A percentile compares a stretch with the other conserved stretches of the same genome.
Conservation (phyloP, 2,329 filamentous ascomycete species). For the Colletotrichum liaoningense region DNA sequence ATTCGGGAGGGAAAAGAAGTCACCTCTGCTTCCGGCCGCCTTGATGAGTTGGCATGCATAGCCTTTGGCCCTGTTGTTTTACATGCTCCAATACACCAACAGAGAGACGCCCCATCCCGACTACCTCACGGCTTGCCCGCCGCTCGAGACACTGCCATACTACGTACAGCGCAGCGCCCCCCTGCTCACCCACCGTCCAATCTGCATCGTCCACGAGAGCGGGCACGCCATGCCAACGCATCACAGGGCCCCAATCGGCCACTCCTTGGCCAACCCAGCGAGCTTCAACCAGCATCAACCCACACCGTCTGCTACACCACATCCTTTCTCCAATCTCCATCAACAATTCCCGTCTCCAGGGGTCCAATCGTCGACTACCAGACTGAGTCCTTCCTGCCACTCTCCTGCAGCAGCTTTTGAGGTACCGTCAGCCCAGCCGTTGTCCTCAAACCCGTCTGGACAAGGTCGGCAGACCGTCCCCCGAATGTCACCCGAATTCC, state of each 20-base stretch:
- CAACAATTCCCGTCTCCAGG: slow-evolving; percentile 5
- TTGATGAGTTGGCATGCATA: slow-evolving; percentile 36
- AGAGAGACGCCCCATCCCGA: neutral
- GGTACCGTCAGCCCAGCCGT: neutral
- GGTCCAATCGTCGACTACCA: slow-evolving; percentile 26
- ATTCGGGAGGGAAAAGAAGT: neutral
- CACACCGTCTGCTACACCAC: slow-evolving; percentile 7
- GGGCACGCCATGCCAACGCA: slow-evolving; percentile 37
- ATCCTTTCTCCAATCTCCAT: slow-evolving; percentile 15
- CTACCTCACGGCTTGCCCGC: neutral
- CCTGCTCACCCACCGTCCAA: slow-evolving; percentile 34
- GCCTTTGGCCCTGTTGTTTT: slow-evolving; percentile 32
- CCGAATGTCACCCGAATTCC: neutral
- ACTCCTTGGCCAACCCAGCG: slow-evolving; percentile 20
- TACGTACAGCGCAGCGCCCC: slow-evolving; percentile 1
- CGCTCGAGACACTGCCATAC: slow-evolving; percentile 6
- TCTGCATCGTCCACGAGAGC: slow-evolving; percentile 38
- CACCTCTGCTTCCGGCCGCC: slow-evolving; percentile 24
- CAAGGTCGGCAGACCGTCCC: neutral
- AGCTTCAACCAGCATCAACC: slow-evolving; percentile 25
- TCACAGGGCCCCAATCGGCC: slow-evolving; percentile 36
- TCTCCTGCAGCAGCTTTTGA: slow-evolving; percentile 5
- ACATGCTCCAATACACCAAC: slow-evolving; percentile 18
- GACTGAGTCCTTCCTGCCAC: slow-evolving; percentile 10
- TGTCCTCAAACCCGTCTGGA: neutral